Evolutionary conservation across 2,329 filamentous ascomycete species (phyloP), one percentile per base, ranked within the genome.

Genomic region (Diaporthe nobilis): DNA sequence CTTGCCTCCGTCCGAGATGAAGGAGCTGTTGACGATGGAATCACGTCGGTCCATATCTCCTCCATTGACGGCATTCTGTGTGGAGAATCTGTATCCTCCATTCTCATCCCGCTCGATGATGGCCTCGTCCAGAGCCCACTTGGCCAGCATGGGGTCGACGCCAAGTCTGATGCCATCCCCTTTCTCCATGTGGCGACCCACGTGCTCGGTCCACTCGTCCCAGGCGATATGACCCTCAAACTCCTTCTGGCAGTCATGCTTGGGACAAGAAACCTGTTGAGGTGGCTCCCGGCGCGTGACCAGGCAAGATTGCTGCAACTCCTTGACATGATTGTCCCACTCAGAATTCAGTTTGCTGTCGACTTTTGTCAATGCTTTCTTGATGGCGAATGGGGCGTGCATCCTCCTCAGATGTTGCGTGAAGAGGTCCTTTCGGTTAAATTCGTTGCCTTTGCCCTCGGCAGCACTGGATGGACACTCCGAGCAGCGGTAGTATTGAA

Each of bases 381-480:
- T 89, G 80, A 91, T 92, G 80, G 91, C 88, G 57, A 91, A 91
- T 0, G 93, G 92, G 0, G 93, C 92, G 80, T 99, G 97, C 96
- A 98, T 98, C 63, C 96, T 94, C 20, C 96, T 93, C 20, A 98
- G 89, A 81, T 99, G 96, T 82, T 98, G 96, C 0, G 95, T 96
- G 83, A 98, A 99, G 17, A 99, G 90, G 82, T 98, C 96, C 83
- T 98, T 98, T 80, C 96, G 93, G 83, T 98, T 98, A 85, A 98
- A 98, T 83, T 93, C 91, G 77, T 91, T 92, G 5, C 89, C 89
- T 77, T 90, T 91, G 47, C 90, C 89, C 76, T 91, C 90, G 0
- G 85, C 83, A 2, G 86, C 86, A 74, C 85, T 88, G 75, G 88
- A 87, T 0, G 90, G 88, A 75, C 91, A 93, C 2, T 88, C 86